Conservation (phyloP, 1,139 yeast genomes). For the Lizanozyma gosingica region DNA sequence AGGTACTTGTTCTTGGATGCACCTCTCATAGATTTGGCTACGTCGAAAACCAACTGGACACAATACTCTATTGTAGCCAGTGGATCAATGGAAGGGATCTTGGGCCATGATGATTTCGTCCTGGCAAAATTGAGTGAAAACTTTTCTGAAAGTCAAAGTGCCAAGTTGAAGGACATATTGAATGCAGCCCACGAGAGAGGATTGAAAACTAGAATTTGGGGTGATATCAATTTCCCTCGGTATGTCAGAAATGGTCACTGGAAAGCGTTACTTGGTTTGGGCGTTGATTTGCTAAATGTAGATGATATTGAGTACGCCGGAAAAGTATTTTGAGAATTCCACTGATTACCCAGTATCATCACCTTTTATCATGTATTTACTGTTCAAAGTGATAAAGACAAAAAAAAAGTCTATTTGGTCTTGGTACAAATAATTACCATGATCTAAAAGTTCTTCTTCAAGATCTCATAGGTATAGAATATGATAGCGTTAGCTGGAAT, state of each 20-base stretch:
- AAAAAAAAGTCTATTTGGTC: too few species aligned
- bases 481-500: constrained; percentile 87
- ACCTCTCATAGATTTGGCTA: constrained; percentile 15
- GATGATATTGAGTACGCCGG: constrained; percentile 26
- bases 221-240: constrained; percentile 33
- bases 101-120: constrained; percentile 17
- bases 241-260: constrained; percentile 21
- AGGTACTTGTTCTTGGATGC: constrained; percentile 33
- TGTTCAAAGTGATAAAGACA: too few species aligned
- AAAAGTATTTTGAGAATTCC: constrained; percentile 10
- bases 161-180: constrained; percentile 13
- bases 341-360: too few species aligned
- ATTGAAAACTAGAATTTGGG: constrained; percentile 36
- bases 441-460: constrained; percentile 33
- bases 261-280: constrained; percentile 16
- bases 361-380: too few species aligned
- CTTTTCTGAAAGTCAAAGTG: constrained; percentile 16
- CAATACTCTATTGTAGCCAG: constrained; percentile 28
- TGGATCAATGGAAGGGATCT: constrained; percentile 21
- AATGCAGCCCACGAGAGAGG: constrained; percentile 27
- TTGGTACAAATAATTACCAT: too few species aligned
- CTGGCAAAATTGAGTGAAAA: constrained; percentile 6
- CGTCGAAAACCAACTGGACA: constrained; percentile 11
- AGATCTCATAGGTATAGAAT: constrained; percentile 66
- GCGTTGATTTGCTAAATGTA: constrained; percentile 32